Percentiles rank a stretch among this genome's conserved stretches.
phyloP scores from a whole-genome alignment of 176 grass and related monocot genomes.

The Urochloa ruziziensis region DNA sequence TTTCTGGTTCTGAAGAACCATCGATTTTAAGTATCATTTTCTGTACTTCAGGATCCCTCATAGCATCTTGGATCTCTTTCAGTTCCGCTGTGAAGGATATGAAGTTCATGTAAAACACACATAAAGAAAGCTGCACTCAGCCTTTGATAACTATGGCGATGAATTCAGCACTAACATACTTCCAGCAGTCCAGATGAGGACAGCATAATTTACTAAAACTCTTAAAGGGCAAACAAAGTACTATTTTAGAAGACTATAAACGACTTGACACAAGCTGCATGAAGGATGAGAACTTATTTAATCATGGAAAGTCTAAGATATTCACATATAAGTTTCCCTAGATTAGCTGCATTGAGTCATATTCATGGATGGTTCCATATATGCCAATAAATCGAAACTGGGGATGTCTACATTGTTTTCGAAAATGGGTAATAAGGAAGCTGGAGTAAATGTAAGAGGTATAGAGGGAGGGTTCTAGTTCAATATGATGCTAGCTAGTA shows the following conservation, averaged over 20 bases:
- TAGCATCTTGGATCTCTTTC: conserved; percentile 54
- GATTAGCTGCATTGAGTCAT: background rate
- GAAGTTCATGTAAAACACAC: conserved; percentile 5
- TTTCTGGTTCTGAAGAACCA: conserved; percentile 63
- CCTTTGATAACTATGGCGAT: background rate
- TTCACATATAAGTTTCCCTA: background rate
- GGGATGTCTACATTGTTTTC: background rate
- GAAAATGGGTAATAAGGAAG: background rate
- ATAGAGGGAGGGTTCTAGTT: background rate
- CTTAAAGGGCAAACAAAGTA: background rate
- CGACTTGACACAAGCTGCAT: background rate
- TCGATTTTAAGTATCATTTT: conserved; percentile 63
- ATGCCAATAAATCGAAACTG: background rate
- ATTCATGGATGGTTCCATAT: background rate
- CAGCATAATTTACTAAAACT: background rate
- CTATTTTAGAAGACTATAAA: background rate
- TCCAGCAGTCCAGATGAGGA: background rate
- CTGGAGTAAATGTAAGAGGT: background rate
- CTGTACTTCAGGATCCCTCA: conserved; percentile 57
- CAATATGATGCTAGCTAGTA: background rate
- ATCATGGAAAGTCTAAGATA: background rate
- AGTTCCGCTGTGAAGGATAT: conserved; percentile 41
- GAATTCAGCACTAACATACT: background rate
- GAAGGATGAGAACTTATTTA: background rate
- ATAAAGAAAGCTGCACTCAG: background rate